Evolutionary conservation across 768 basidiomycete genomes (phyloP), one percentile per base, ranked within the genome.

Genomic region (Trametes maxima): DNA sequence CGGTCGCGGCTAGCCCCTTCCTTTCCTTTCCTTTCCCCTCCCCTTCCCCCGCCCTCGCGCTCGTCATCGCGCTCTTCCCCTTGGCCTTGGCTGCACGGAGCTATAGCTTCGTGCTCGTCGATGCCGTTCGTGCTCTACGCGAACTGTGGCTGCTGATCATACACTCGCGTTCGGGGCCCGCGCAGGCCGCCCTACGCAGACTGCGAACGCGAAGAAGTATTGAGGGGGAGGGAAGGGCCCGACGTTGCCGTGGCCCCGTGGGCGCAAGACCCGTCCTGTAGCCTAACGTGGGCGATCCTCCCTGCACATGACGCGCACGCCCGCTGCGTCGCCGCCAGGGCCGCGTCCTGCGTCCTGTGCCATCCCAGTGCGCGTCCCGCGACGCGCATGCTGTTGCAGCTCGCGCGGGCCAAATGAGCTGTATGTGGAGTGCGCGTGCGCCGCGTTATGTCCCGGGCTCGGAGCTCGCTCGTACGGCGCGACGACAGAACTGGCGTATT

Each of bases 221-320:
- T 3, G 4, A n/a, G n/a, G n/a, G n/a, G n/a, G n/a, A n/a, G n/a
- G n/a, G n/a, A n/a, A n/a, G 51, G 51, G 36, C 51, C 36, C 51
- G 36, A 21, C 13, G 24, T 33, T 14, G 51, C 51, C 51, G 36
- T 39, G 36, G n/a, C 28, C 36, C 51, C 36, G 51, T 52, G 51
- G 19, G 37, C 35, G 56, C 57, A 44, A 50, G 57, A 50, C 13
- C 57, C 48, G 57, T 50, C 56, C 56, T 24, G 54, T 11, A 21
- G 12, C 53, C 25, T 16, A 16, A 7, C 57, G 14, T 24, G 40
- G 39, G 39, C 40, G 57, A 58, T 50, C 57, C n/a, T 37, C 57
- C 57, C 48, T 58, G 19, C 57, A 50, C 48, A 43, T 58, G 57
- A 58, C 40, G 57, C 21, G 28, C 8, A 19, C 39, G 14, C n/a